phyloP scores from a whole-genome alignment of 2,329 filamentous ascomycete species.

The Calcarisporium arbuscula region DNA sequence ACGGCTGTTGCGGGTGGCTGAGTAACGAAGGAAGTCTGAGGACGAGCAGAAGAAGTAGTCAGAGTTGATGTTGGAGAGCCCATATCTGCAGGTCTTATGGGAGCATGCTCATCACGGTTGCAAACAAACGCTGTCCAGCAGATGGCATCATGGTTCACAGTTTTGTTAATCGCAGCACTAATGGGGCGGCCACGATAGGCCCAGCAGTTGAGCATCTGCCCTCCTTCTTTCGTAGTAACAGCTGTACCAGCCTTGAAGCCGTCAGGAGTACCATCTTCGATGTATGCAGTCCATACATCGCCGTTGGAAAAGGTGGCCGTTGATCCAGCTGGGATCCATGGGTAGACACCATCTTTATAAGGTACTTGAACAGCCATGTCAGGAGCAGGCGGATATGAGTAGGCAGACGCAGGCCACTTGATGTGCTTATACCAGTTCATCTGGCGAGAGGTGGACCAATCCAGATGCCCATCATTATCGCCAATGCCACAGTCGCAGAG shows the following conservation, averaged over 20 bases:
- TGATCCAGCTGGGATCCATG: conserved; percentile 30
- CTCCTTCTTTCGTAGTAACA: conserved; percentile 32
- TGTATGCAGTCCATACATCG: conserved; percentile 34
- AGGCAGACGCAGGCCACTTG: conserved; percentile 27
- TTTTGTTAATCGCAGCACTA: conserved; percentile 32
- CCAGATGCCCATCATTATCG: conserved; percentile 30
- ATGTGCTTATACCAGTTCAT: conserved; percentile 37
- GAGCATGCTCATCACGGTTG: conserved; percentile 27
- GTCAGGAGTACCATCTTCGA: conserved; percentile 33
- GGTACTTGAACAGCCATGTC: conserved; percentile 33
- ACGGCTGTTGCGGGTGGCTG: conserved; percentile 18
- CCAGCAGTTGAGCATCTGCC: conserved; percentile 33
- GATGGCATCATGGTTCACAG: conserved; percentile 27
- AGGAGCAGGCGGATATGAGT: conserved; percentile 27
- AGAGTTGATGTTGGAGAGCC: conserved; percentile 27
- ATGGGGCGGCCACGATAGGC: conserved; percentile 34
- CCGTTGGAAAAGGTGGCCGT: conserved; percentile 32
- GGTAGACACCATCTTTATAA: conserved; percentile 30
- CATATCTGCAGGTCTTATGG: conserved; percentile 28
- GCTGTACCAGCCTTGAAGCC: conserved; percentile 33
- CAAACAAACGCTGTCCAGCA: conserved; percentile 37
- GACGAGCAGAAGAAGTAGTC: conserved; percentile 23
- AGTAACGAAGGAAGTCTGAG: conserved; percentile 26
- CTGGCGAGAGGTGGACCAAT: conserved; percentile 37
- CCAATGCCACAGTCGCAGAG: conserved; percentile 37